Base-by-base conservation (phyloP, 441 rosid genomes). In the Melastoma candidum region DNA sequence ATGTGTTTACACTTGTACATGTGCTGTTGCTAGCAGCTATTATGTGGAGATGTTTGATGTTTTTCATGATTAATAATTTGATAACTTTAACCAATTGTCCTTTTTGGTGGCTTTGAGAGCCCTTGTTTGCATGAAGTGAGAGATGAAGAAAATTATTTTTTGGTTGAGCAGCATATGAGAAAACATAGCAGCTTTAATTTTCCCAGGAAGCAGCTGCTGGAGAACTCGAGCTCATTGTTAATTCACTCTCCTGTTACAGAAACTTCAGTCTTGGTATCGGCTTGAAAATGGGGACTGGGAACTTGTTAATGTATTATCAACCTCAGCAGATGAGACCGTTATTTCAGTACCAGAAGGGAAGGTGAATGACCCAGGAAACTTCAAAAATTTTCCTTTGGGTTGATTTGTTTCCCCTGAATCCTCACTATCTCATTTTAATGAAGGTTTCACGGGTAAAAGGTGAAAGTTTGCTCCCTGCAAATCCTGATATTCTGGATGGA, bases 401-500 rank as follows among this genome's bases (percentile, higher is more conserved):
- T 22, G 47, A 36, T 58, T 60, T 64, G 39, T 54, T 51, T 68
- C 60, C 53, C 62, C 51, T 24, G 65, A 17, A 41, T 59, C 54
- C 47, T 52, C 11, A 39, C 50, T 53, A 65, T 7, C 25, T 27
- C 27, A 52, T 63, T 32, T 32, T 32, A 47, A 45, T 58, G 54
- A 65, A 93, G 99, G 86, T 82, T 65, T 49, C 81, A 48, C 80
- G 75, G 73, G 83, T 87, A 49, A 72, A 76, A 74, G 74, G 84
- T 54, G 95, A 84, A 65, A 71, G 71, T 71, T 76, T 93, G 66
- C 75, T 93, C 46, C 80, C 85, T n/a, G 96, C 95, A 71, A 93
- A 93, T 75, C 99, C 97, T 47, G 99, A 84, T 72, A 93, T 93
- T 65, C 97, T 93, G 74, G 95, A 89, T 77, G 99, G 99, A 25